phyloP scores from a whole-genome alignment of 331 rosid genomes.

The Ulmus americana region DNA sequence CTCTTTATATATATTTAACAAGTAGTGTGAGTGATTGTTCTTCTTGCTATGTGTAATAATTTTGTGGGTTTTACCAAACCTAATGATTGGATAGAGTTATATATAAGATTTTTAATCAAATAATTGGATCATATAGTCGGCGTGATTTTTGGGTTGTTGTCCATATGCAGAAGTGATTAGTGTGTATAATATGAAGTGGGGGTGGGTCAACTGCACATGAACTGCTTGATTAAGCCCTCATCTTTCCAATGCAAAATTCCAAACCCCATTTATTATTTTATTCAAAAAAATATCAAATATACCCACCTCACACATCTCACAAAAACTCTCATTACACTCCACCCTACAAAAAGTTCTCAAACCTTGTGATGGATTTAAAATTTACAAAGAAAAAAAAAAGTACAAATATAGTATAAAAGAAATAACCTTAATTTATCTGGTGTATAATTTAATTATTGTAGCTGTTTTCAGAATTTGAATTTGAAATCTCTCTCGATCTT shows the following conservation, averaged over 20 bases:
- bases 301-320: slow-evolving; percentile 25
- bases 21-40: not conserved
- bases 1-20: not conserved
- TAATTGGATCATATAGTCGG: slow-evolving; percentile 34
- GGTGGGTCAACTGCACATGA: slow-evolving; percentile 64
- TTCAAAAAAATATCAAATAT: slow-evolving; percentile 8
- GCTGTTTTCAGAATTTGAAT: too few relatives aligned
- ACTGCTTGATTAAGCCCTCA: slow-evolving; percentile 19
- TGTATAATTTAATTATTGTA: too few relatives aligned
- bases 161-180: slow-evolving; percentile 30
- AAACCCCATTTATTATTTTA: not conserved
- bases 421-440: too few relatives aligned
- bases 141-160: slow-evolving; percentile 44
- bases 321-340: slow-evolving; percentile 12
- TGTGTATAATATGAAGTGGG: slow-evolving; percentile 30
- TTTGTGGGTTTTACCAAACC: slow-evolving; percentile 27
- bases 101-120: slow-evolving; percentile 21
- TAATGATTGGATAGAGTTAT: slow-evolving; percentile 41
- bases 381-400: slow-evolving; percentile 7
- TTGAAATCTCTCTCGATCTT: too few relatives aligned
- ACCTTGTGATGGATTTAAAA: slow-evolving; percentile 3
- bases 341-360: slow-evolving; percentile 9
- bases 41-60: not conserved
- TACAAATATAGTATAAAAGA: slow-evolving; percentile 16
- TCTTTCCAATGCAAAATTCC: not conserved